Conservation (phyloP, 768 basidiomycete genomes). For the Clitopilus hobsonii region DNA sequence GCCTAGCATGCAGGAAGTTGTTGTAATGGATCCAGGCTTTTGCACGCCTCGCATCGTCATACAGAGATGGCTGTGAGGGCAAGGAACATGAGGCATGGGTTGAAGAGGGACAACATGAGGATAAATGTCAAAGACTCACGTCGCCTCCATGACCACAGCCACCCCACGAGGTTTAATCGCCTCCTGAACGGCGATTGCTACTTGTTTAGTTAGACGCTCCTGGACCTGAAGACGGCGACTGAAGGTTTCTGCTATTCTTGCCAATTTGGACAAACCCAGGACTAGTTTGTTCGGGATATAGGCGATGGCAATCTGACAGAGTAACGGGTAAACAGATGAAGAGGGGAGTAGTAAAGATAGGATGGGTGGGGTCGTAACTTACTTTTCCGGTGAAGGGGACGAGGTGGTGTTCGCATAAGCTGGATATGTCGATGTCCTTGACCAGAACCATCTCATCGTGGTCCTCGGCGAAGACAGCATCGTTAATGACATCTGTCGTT, state of each 20-base stretch:
- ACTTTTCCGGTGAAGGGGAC: conserved; percentile 98
- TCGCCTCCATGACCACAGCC: conserved; percentile 98
- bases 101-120: conserved; percentile 4
- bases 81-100: conserved; percentile 6
- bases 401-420: conserved; percentile 96
- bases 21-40: conserved; percentile 93
- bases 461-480: conserved; percentile 97
- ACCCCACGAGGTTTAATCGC: conserved; percentile 97
- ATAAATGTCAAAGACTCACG: conserved; percentile 49
- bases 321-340: conserved; percentile 4
- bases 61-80: conserved; percentile 73
- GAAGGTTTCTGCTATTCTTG: conserved; percentile 96
- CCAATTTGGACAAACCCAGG: conserved; percentile 92
- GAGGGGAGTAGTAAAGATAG: background rate
- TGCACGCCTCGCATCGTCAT: conserved; percentile 99
- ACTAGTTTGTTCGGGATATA: conserved; percentile 97
- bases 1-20: conserved; percentile 97
- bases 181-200: conserved; percentile 96
- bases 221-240: conserved; percentile 94
- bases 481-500: conserved; percentile 92
- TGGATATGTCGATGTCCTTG: conserved; percentile 94
- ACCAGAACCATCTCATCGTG: conserved; percentile 99
- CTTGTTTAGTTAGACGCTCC: conserved; percentile 95
- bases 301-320: conserved; percentile 83
- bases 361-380: too few species aligned